Evolutionary conservation across 495 filamentous ascomycete genomes (phyloP).

Genomic region (Ramalina intermedia): DNA sequence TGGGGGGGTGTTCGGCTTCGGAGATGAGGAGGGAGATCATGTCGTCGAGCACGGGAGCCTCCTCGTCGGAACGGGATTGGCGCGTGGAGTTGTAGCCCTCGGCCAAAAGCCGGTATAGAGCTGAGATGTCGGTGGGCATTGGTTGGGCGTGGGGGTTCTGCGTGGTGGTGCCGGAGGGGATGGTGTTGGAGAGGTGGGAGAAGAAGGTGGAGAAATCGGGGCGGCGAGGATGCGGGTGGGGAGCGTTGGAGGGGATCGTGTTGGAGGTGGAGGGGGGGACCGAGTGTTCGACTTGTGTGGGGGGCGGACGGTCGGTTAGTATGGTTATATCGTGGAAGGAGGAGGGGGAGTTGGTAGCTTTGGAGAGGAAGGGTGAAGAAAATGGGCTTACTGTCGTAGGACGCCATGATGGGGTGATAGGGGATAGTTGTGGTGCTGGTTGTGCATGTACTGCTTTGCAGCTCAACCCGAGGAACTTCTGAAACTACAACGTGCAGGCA

Average conservation of each 20-base stretch:
- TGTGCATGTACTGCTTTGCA: too few relatives aligned
- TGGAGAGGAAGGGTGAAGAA: slow-evolving; percentile 1
- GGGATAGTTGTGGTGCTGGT: too few relatives aligned
- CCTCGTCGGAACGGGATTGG: slow-evolving; percentile 10
- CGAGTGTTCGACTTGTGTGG: slow-evolving; percentile 64
- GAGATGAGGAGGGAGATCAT: slow-evolving; percentile 49
- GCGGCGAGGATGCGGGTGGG: slow-evolving; percentile 34
- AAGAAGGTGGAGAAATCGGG: slow-evolving; percentile 85
- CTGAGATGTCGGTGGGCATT: slow-evolving; percentile 57
- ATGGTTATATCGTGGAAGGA: background rate
- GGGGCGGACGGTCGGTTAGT: background rate
- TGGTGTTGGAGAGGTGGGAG: slow-evolving; percentile 44
- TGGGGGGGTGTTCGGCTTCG: slow-evolving; percentile 47
- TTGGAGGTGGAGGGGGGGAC: slow-evolving; percentile 25
- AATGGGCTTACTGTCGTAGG: slow-evolving; percentile 36
- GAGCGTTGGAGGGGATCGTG: slow-evolving; percentile 27
- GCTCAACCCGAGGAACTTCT: too few relatives aligned
- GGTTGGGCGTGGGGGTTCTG: slow-evolving; percentile 52
- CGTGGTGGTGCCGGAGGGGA: slow-evolving; percentile 36
- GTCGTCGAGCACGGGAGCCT: slow-evolving; percentile 36
- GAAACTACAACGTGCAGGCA: too few relatives aligned
- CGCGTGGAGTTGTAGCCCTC: slow-evolving; percentile 42
- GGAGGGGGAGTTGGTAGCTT: background rate
- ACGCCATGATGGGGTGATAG: slow-evolving; percentile 28
- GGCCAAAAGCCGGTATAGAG: slow-evolving; percentile 43